Evolutionary conservation across 1,139 yeast genomes (phyloP).

Genomic region (Pneumocystis jirovecii): DNA sequence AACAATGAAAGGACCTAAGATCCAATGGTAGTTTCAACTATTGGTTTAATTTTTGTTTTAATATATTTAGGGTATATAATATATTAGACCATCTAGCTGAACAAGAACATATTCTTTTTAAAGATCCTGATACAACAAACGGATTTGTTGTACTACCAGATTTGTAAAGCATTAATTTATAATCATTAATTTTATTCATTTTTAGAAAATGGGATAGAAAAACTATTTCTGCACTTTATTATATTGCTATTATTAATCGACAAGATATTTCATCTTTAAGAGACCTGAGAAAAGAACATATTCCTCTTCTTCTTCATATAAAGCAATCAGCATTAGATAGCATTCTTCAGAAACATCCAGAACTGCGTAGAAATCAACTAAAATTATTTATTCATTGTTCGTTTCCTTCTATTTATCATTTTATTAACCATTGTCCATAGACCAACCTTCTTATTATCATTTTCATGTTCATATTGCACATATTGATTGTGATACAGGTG

Average conservation of each 20-base stretch:
- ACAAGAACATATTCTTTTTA: slow-evolving; percentile 55
- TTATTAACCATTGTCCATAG: slow-evolving; percentile 4
- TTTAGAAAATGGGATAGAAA: slow-evolving; percentile 91
- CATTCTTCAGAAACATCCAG: slow-evolving; percentile 34
- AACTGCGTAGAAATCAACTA: slow-evolving; percentile 35
- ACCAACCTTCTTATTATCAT: slow-evolving; percentile 93
- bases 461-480: slow-evolving; percentile 87
- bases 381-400: slow-evolving; percentile 58
- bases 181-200: slow-evolving; percentile 32
- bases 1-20: slow-evolving; percentile 58
- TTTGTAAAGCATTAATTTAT: slow-evolving; percentile 16
- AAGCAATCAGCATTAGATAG: slow-evolving; percentile 32
- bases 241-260: slow-evolving; percentile 63
- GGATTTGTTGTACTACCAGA: slow-evolving; percentile 38
- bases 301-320: slow-evolving; percentile 40
- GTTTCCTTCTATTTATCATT: slow-evolving; percentile 2
- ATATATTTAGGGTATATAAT: slow-evolving; percentile 40
- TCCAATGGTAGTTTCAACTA: slow-evolving; percentile 43
- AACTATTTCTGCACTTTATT: slow-evolving; percentile 52
- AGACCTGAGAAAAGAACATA: slow-evolving; percentile 49
- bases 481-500: slow-evolving; percentile 58
- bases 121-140: slow-evolving; percentile 38
- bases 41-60: not conserved
- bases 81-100: slow-evolving; percentile 74
- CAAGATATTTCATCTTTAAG: slow-evolving; percentile 60